Evolutionary conservation across 202 grass and related monocot genomes (phyloP).

Genomic region (Alloteropsis angusta): DNA sequence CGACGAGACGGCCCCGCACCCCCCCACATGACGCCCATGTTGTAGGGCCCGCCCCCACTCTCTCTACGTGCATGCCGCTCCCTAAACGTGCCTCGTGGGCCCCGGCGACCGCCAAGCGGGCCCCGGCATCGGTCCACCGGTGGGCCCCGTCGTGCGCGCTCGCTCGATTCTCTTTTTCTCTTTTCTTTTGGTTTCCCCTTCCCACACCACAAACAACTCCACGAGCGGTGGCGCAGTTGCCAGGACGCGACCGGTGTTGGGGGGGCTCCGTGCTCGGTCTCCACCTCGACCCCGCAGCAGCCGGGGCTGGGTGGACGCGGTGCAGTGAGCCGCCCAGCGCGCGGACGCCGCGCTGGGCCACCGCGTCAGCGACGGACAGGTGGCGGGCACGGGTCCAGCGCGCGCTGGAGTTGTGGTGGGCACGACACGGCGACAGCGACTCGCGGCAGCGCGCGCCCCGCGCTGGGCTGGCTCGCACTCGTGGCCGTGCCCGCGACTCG

Average conservation of each 20-base stretch:
- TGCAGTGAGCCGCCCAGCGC: background rate
- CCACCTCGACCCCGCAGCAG: no score
- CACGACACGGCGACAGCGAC: background rate
- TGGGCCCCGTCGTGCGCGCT: background rate
- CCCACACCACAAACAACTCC: no score
- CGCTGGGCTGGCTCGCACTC: background rate
- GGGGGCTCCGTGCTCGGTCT: no score
- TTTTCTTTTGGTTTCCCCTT: no score
- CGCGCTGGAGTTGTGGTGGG: background rate
- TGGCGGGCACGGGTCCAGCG: background rate
- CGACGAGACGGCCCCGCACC: background rate
- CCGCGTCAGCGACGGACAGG: background rate
- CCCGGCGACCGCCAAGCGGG: background rate
- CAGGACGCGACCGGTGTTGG: no score
- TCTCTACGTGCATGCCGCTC: constrained; percentile 1
- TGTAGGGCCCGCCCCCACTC: background rate
- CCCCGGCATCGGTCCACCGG: background rate
- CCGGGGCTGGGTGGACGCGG: no score
- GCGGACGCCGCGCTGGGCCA: background rate
- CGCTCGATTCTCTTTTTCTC: background rate
- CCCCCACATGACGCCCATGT: constrained; percentile 30
- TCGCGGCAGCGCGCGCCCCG: background rate
- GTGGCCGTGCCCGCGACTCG: no score
- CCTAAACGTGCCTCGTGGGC: background rate
- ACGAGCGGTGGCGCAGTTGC: no score